Evolutionary conservation across 257 asterid genomes (phyloP).

Genomic region (Solanum habrochaites): DNA sequence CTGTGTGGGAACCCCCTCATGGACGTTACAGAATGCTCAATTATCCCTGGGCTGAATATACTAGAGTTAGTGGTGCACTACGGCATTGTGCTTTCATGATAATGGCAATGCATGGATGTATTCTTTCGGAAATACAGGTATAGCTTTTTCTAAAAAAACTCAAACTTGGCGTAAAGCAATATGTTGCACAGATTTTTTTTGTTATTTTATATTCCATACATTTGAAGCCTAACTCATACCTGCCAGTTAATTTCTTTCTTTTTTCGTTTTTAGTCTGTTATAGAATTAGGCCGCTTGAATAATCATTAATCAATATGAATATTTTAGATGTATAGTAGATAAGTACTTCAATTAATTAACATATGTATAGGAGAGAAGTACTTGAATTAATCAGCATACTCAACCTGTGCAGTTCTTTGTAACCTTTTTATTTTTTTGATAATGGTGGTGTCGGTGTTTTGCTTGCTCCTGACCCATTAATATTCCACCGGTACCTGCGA

Average conservation of each 20-base stretch:
- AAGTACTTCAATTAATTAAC: background rate
- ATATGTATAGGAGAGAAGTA: background rate
- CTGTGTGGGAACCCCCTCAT: constrained; percentile 97
- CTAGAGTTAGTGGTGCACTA: constrained; percentile 84
- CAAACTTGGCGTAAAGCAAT: background rate
- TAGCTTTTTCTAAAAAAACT: background rate
- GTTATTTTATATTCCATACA: background rate
- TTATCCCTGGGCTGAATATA: constrained; percentile 84
- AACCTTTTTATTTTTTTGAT: background rate
- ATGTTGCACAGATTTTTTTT: background rate
- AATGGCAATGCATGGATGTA: constrained; percentile 95
- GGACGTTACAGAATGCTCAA: constrained; percentile 88
- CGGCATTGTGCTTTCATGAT: constrained; percentile 96
- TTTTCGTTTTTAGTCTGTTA: background rate
- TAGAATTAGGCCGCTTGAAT: background rate
- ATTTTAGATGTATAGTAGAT: background rate
- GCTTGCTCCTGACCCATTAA: background rate
- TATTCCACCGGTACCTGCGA: background rate
- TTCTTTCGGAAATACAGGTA: constrained; percentile 97
- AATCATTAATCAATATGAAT: background rate
- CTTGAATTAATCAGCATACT: background rate
- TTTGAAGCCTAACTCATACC: background rate
- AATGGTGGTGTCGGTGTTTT: background rate
- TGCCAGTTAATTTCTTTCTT: background rate
- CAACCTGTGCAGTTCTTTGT: background rate